phyloP scores from a whole-genome alignment of 768 basidiomycete genomes.

The Trametes cingulata region DNA sequence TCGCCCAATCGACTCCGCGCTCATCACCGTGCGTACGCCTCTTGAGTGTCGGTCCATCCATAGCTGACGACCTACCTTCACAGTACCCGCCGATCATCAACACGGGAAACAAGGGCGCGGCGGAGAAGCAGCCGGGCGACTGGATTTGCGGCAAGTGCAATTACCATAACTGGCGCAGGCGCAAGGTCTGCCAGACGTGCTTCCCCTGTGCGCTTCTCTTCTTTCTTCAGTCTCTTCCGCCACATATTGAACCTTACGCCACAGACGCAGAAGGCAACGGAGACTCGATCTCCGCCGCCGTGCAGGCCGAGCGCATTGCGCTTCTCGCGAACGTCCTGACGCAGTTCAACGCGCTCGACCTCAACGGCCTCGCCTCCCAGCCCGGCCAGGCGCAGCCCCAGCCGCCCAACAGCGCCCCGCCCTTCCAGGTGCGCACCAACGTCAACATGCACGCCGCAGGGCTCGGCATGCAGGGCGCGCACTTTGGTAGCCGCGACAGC shows the following conservation, averaged over 20 bases:
- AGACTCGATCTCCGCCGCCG: slow-evolving; percentile 81
- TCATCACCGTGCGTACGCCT: slow-evolving; percentile 49
- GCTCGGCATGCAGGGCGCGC: neutral
- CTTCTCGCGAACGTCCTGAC: slow-evolving; percentile 74
- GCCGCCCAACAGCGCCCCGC: slow-evolving; percentile 13
- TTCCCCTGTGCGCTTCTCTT: slow-evolving; percentile 60
- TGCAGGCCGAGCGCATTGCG: slow-evolving; percentile 83
- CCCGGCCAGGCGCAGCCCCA: slow-evolving; percentile 7
- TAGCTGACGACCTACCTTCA: slow-evolving; percentile 4
- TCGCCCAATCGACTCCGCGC: slow-evolving; percentile 54
- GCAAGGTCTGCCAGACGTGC: slow-evolving; percentile 90
- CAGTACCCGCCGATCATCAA: slow-evolving; percentile 87
- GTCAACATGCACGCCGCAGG: neutral
- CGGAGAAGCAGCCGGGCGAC: slow-evolving; percentile 66
- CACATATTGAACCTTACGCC: slow-evolving; percentile 8
- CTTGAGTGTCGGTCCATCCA: neutral
- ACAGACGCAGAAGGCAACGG: slow-evolving; percentile 86
- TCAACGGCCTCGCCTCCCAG: slow-evolving; percentile 22
- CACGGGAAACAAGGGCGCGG: slow-evolving; percentile 86
- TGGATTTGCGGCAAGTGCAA: slow-evolving; percentile 81
- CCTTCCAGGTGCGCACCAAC: slow-evolving; percentile 7
- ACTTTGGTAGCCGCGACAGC: neutral
- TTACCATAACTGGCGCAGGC: slow-evolving; percentile 83
- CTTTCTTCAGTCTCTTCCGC: slow-evolving; percentile 8
- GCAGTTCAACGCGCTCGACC: slow-evolving; percentile 35